Base-by-base conservation (phyloP, 768 basidiomycete genomes). In the Amyloporia xantha region DNA sequence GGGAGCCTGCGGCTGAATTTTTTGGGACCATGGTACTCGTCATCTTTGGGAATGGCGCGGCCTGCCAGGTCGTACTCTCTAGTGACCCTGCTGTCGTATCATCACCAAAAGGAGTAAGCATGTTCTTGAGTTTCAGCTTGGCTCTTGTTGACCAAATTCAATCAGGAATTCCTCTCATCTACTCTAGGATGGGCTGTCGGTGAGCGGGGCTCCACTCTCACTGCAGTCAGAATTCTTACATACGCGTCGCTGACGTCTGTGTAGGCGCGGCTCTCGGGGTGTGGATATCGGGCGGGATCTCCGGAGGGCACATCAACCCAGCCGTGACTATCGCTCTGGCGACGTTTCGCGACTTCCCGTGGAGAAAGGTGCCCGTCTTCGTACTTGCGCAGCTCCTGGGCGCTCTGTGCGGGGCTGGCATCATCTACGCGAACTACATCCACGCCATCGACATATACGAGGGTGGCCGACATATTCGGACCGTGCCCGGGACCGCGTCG, bases 281-380 rank as follows among this genome's bases (percentile, higher is more conserved):
- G 9, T 87, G 82, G 82, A 72, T 79, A 2, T 74, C 74, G 19
- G 74, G 73, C 42, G 79, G 81, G 40, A 74, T 85, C 48, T 86
- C 86, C 40, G 85, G 83, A 5, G 86, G 84, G 25, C 86, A 89
- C 50, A 62, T 69, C 47, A 70, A 70, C 44, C 68, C 69, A 9
- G 66, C 68, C 2, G 66, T 90, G 23, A 91, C 89, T 13, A 64
- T 91, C 43, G 73, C 79, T 11, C 59, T 89, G 39, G 85, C 84
- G 3, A 69, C 77, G 2, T 80, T 81, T 62, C 79, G 88, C 53
- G 74, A 73, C 40, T 90, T 91, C 65, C 86, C 89, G 0, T 85
- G 85, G 83, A 74, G 73, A 55, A 91, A 91, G 61, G 89, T 89
- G 0, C 89, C 89, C 0, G 72, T 56, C 19, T 89, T 81, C 61